Percentiles rank a stretch among this genome's conserved stretches.
Conservation (phyloP, 495 filamentous ascomycete genomes). For the Podospora tetraspora region DNA sequence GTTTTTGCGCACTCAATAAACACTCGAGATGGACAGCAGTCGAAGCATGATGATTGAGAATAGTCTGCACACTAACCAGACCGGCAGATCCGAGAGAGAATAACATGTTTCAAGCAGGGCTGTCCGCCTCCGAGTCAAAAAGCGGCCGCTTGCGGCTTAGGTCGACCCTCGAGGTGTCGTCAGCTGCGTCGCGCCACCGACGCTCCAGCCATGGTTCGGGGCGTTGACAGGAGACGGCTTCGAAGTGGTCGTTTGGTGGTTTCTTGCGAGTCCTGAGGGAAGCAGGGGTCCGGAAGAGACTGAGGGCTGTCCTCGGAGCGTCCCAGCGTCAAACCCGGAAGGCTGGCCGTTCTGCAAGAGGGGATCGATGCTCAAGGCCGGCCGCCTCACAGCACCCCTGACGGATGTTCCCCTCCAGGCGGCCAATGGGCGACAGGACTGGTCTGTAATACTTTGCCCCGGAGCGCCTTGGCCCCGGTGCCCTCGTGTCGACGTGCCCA, state of each 20-base stretch:
- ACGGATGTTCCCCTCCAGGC: not conserved
- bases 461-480: constrained; percentile 5
- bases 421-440: not conserved
- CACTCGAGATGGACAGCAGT: constrained; percentile 7
- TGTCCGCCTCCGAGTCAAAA: not conserved
- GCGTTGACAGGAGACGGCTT: not conserved
- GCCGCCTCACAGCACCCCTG: constrained; percentile 2
- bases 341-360: constrained; percentile 2
- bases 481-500: constrained; percentile 12
- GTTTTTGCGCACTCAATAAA: constrained; percentile 18
- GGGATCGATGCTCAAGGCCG: constrained; percentile 3
- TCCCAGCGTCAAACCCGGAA: constrained; percentile 17
- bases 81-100: constrained; percentile 14
- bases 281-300: constrained; percentile 14
- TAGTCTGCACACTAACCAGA: constrained; percentile 14
- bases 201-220: constrained; percentile 15
- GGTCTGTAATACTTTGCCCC: constrained; percentile 25
- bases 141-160: not conserved
- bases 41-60: constrained; percentile 12
- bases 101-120: not conserved
- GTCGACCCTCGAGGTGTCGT: not conserved
- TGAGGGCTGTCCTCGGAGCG: constrained; percentile 8
- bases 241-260: constrained; percentile 1
- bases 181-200: constrained; percentile 8
- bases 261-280: constrained; percentile 1